Base-by-base conservation (phyloP, 2,329 filamentous ascomycete species). In the Rutstroemia sp. region DNA sequence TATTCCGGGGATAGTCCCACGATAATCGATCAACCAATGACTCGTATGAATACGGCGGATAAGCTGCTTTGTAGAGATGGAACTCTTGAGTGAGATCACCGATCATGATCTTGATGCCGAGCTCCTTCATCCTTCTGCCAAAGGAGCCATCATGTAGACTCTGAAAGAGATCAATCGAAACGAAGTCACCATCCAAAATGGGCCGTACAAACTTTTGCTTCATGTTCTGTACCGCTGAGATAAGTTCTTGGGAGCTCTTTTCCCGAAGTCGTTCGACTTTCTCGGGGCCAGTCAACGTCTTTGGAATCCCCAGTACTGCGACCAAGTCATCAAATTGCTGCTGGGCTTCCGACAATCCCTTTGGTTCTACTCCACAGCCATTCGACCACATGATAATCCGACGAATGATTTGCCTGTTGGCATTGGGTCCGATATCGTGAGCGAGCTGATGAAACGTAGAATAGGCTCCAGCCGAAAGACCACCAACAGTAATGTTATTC, bases 351-450 rank as follows among this genome's bases (percentile, higher is more conserved):
- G 52, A 44, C 4, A 73, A 58, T 0, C 63, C 67, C 57, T 73
- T 76, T 0, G 74, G 74, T 47, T 76, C 73, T 3, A 74, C 72
- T 0, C 72, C 73, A 38, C 75, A 75, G 0, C 73, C 73, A 62
- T 77, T 77, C 1, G 74, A 77, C 54, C 53, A 60, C 37, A 58
- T 54, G 12, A 62, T 52, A 3, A 58, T 52, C 2, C 58, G 49
- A 18, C 58, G 54, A 41, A 60, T 61, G 2, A 63, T 59, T 46
- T 59, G 59, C 38, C 34, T 48, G 12, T 41, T 52, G 1, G 57
- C 42, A 30, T 58, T 54, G 12, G 54, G 56, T 2, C 47, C 54
- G 27, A 63, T 59, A 49, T 62, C 61, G 37, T 58, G 46, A 10
- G 59, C 59, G 1, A 62, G 27, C 21, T 63, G 60, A 50, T 62